Evolutionary conservation across 2,329 filamentous ascomycete species (phyloP), one percentile per base, ranked within the genome.

Genomic region (Bertia moriformis): DNA sequence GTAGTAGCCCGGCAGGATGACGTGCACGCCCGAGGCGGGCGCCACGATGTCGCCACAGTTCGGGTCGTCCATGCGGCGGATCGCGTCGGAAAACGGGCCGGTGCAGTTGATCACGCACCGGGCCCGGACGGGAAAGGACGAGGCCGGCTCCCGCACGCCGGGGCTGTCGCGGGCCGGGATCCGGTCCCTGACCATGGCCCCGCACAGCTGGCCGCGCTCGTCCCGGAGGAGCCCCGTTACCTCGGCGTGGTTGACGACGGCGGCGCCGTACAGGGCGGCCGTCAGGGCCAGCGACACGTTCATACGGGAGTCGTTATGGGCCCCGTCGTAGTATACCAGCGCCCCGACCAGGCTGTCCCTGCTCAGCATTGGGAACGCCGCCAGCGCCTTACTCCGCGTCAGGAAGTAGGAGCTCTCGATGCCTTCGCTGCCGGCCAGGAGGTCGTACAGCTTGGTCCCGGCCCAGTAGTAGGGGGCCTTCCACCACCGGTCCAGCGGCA

Each of bases 251-350:
- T 89, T 93, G 43, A 86, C 73, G 29, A 91, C 73, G 3, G 83
- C 93, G 40, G 78, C 75, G 20, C 85, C 85, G 54, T 91, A 93
- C 33, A 93, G 63, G n/a, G 85, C 83, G 41, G 85, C 84, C 14
- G 86, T 93, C 75, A 89, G 84, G 15, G 83, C 85, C 41, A 93
- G 67, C 5, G 83, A 88, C 19, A 91, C 81, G 53, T 93, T 93
- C 85, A 93, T 93, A 38, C 86, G 75, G 15, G 85, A 91, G 58
- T 93, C 86, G 53, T 93, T 93, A 61, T 93, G 86, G 19, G 83
- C 84, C 49, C 86, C 86, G 61, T 93, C 85, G 55, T 93, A 93
- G 66, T 93, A 93, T 18, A 93, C 85, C 51, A 93, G 63, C 42
- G 85, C 84, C 43, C 86, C 86, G 35, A 87, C 72, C 13, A 93